Conservation (phyloP, 192 early-diverging fungal genomes). For the Diversispora eburnea region DNA sequence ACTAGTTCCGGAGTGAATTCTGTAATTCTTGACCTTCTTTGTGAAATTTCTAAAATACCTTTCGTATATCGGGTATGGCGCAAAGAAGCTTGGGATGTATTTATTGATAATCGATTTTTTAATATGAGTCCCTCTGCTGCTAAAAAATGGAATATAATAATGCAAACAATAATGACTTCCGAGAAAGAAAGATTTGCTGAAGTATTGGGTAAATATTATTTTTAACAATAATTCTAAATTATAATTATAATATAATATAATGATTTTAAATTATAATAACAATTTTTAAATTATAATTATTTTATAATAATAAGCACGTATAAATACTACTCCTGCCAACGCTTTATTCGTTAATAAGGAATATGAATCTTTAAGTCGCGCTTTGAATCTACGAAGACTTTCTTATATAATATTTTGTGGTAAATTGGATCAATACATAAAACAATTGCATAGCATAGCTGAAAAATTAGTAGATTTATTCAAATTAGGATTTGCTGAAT, state of each 20-base stretch:
- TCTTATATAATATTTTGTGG: constrained; percentile 78
- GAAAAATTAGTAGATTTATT: constrained; percentile 87
- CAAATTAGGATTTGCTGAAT: constrained; percentile 62
- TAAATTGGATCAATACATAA: constrained; percentile 69
- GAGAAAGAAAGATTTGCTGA: constrained; percentile 80
- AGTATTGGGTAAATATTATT: constrained; percentile 49
- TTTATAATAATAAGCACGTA: constrained; percentile 39
- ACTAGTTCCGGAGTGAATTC: constrained; percentile 35
- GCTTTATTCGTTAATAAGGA: constrained; percentile 81
- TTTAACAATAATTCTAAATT: not conserved
- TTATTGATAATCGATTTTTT: constrained; percentile 69
- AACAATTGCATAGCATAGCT: constrained; percentile 74
- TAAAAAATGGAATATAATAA: constrained; percentile 64
- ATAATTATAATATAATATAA: too few species aligned
- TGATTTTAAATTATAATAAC: not conserved
- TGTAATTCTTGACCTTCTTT: constrained; percentile 54
- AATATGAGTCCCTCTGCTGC: constrained; percentile 51
- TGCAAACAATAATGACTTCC: constrained; percentile 63
- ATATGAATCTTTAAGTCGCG: constrained; percentile 67
- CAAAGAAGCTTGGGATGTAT: constrained; percentile 76
- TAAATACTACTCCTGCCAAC: constrained; percentile 66
- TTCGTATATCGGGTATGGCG: constrained; percentile 63
- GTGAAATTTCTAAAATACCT: constrained; percentile 59
- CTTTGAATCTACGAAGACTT: constrained; percentile 68
- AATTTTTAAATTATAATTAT: not conserved